phyloP scores from a whole-genome alignment of 2,329 filamentous ascomycete genomes.

The Penicillium brasilianum region DNA sequence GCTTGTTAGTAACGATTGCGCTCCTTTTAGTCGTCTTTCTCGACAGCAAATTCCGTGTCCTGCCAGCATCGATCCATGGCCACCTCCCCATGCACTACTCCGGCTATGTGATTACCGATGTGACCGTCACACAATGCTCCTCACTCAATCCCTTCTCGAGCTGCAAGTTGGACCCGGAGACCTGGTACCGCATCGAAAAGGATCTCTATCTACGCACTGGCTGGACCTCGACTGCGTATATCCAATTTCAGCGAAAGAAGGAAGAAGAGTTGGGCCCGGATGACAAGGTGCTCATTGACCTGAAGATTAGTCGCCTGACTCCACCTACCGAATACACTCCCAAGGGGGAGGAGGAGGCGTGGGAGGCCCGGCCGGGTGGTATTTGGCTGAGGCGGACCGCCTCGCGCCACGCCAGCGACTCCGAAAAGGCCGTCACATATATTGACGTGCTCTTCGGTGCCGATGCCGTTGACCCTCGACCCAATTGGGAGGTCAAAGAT shows the following conservation, averaged over 20 bases:
- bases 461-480: slow-evolving; percentile 86
- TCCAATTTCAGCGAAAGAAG: slow-evolving; percentile 81
- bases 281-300: slow-evolving; percentile 79
- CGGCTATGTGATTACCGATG: slow-evolving; percentile 83
- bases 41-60: slow-evolving; percentile 85
- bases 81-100: slow-evolving; percentile 85
- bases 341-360: slow-evolving; percentile 64
- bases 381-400: slow-evolving; percentile 81
- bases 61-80: slow-evolving; percentile 83
- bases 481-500: slow-evolving; percentile 80
- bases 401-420: slow-evolving; percentile 75
- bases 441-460: slow-evolving; percentile 88
- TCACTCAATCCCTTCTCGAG: slow-evolving; percentile 74
- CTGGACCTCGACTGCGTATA: slow-evolving; percentile 76
- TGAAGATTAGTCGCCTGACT: slow-evolving; percentile 74
- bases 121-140: slow-evolving; percentile 78
- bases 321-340: slow-evolving; percentile 64
- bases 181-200: slow-evolving; percentile 87
- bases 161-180: slow-evolving; percentile 72
- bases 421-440: slow-evolving; percentile 74
- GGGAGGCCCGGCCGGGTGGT: slow-evolving; percentile 78
- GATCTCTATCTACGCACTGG: slow-evolving; percentile 79
- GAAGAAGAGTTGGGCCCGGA: slow-evolving; percentile 78
- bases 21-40: slow-evolving; percentile 78
- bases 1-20: slow-evolving; percentile 67